Conservation (phyloP, 352 stramenopile genomes). For the Elongisporangium anandrum region DNA sequence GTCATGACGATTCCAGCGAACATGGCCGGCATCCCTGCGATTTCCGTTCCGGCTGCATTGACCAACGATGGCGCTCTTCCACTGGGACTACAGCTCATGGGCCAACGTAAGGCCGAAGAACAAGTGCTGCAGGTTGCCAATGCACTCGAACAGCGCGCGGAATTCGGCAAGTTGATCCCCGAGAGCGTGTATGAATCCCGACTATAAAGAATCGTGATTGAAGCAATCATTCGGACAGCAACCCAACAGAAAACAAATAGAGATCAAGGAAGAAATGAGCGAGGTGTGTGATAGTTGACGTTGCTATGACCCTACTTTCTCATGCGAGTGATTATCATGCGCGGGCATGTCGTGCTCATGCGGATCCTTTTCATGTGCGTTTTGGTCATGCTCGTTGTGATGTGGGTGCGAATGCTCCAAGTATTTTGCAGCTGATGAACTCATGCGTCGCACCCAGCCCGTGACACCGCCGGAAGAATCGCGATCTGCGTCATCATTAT, state of each 20-base stretch:
- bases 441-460: neutral
- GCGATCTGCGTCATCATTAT: neutral
- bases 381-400: neutral
- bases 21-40: slow-evolving; percentile 80
- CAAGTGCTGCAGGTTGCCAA: slow-evolving; percentile 56
- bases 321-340: neutral
- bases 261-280: neutral
- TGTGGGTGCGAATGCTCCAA: neutral
- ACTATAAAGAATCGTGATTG: slow-evolving; percentile 8
- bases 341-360: neutral
- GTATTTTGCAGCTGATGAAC: neutral
- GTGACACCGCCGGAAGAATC: neutral
- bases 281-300: neutral
- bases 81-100: slow-evolving; percentile 81
- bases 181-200: slow-evolving; percentile 41
- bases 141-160: slow-evolving; percentile 53
- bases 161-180: slow-evolving; percentile 42
- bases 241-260: slow-evolving; percentile 6
- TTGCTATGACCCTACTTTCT: neutral
- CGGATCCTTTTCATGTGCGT: neutral
- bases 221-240: neutral
- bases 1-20: slow-evolving; percentile 91
- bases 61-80: slow-evolving; percentile 52
- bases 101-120: slow-evolving; percentile 52
- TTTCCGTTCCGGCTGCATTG: slow-evolving; percentile 73